These are phyloP conservation scores for Amphichorda felina DNA, from an alignment of 2,329 filamentous ascomycete genomes.

Conservation along the genomic window DNA sequence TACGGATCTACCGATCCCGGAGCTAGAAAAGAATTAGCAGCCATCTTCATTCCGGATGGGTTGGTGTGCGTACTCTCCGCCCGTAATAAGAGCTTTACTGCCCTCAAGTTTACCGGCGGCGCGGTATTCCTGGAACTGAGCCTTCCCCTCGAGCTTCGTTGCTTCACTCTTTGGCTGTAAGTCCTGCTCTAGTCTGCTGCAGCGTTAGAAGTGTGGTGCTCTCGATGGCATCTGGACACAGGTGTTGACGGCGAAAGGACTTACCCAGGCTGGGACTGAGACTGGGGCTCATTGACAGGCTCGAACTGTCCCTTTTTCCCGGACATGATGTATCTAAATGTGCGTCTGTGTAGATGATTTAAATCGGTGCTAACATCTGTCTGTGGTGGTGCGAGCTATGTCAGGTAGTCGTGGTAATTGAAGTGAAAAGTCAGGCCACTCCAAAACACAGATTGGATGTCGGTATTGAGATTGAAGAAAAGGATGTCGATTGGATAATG, in stretches of 20 bases:
- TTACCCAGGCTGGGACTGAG: slow-evolving; percentile 25
- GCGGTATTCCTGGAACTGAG: slow-evolving; percentile 42
- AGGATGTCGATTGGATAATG: too few species aligned
- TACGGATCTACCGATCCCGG: slow-evolving; percentile 62
- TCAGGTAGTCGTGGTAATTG: too few species aligned
- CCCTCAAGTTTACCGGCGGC: slow-evolving; percentile 64
- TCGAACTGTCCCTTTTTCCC: slow-evolving; percentile 18
- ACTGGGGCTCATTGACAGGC: slow-evolving; percentile 19
- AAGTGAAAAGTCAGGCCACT: too few species aligned
- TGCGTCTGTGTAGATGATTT: too few species aligned
- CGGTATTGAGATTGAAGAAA: too few species aligned
- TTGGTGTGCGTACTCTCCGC: slow-evolving; percentile 47
- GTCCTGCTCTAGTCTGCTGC: slow-evolving; percentile 19
- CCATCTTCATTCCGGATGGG: too few species aligned
- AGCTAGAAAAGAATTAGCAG: too few species aligned
- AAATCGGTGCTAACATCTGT: too few species aligned
- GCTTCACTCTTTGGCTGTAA: slow-evolving; percentile 26
- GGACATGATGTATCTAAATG: not conserved
- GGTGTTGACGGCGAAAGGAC: not conserved
- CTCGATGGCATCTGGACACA: not conserved
- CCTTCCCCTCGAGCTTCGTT: slow-evolving; percentile 26
- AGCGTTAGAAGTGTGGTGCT: not conserved
- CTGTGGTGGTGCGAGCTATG: too few species aligned
- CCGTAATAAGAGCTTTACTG: slow-evolving; percentile 69
- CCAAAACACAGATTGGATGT: too few species aligned